Percentiles rank a stretch among this genome's conserved stretches.
These are phyloP conservation scores for Apiospora phragmitis DNA, from an alignment of 2,329 filamentous ascomycete species.

Conservation along the genomic window DNA sequence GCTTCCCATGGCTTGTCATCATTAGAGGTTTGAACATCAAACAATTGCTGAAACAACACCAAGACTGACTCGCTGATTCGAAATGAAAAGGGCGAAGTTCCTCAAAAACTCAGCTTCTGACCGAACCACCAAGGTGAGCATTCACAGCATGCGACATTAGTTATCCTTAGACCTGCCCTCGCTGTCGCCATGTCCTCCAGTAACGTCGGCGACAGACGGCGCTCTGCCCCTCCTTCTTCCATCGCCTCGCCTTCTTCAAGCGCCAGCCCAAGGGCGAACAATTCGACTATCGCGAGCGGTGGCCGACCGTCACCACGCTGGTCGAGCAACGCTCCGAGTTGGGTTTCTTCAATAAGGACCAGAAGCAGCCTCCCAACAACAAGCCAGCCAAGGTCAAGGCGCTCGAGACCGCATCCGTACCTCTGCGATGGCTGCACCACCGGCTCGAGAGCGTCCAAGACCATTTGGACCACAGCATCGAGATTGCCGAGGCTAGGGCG, in stretches of 20 bases:
- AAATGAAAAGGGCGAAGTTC: neutral
- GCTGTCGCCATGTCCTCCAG: neutral
- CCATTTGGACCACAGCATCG: slow-evolving; percentile 21
- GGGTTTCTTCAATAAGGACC: neutral
- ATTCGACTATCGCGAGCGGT: slow-evolving; percentile 14
- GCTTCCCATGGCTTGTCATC: neutral
- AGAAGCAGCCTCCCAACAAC: neutral
- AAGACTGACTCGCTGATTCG: neutral
- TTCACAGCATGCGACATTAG: neutral
- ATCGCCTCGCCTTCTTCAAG: neutral
- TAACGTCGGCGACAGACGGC: neutral
- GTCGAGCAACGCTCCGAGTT: slow-evolving; percentile 13
- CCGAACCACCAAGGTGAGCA: neutral
- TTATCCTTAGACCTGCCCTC: neutral
- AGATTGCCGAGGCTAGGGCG: slow-evolving; percentile 21
- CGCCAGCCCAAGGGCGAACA: neutral
- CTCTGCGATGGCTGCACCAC: slow-evolving; percentile 24
- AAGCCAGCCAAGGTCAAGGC: slow-evolving; percentile 17
- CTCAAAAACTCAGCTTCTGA: neutral
- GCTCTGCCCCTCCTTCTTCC: neutral
- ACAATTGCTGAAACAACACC: neutral
- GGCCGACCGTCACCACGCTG: slow-evolving; percentile 16
- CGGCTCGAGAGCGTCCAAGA: slow-evolving; percentile 26
- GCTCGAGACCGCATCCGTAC: slow-evolving; percentile 20
- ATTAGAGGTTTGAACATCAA: neutral